Percentiles rank a stretch among this genome's conserved stretches.
These are phyloP conservation scores for Mycena olivaceomarginata DNA, from an alignment of 768 basidiomycete genomes.

Conservation along the genomic window DNA sequence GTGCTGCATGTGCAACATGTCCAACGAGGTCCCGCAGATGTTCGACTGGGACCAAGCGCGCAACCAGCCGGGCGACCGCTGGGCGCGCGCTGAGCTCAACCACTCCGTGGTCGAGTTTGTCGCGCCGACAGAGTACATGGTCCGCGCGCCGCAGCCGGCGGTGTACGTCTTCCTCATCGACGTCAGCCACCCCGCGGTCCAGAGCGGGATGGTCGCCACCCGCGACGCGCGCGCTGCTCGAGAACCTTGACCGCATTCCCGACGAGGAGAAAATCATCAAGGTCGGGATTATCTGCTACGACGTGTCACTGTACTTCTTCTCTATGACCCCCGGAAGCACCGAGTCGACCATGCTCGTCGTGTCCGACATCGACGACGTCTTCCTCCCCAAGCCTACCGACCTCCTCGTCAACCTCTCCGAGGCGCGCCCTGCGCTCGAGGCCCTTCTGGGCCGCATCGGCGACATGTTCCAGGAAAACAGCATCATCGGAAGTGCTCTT, in stretches of 20 bases:
- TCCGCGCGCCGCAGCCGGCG: constrained; percentile 97
- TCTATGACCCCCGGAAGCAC: constrained; percentile 85
- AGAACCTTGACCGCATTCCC: constrained; percentile 95
- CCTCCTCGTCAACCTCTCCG: constrained; percentile 95
- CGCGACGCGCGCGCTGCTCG: constrained; percentile 96
- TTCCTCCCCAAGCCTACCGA: constrained; percentile 98
- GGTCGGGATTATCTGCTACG: constrained; percentile 94
- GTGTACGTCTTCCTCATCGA: constrained; percentile 99
- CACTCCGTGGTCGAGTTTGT: constrained; percentile 97
- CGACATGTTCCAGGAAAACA: constrained; percentile 99
- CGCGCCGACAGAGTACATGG: constrained; percentile 99
- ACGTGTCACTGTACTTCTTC: constrained; percentile 97
- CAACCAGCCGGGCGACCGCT: constrained; percentile 96
- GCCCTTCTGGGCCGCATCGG: constrained; percentile 87
- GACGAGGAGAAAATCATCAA: constrained; percentile 96
- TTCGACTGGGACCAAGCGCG: constrained; percentile 98
- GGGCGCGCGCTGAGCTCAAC: constrained; percentile 95
- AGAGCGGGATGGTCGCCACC: constrained; percentile 99
- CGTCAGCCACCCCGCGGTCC: constrained; percentile 93
- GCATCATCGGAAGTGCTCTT: constrained; percentile 93
- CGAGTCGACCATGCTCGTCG: constrained; percentile 96
- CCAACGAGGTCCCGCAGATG: constrained; percentile 97
- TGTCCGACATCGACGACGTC: constrained; percentile 97
- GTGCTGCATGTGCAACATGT: constrained; percentile 99
- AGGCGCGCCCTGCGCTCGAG: constrained; percentile 88